Evolutionary conservation across 176 grass and related monocot species (phyloP).

Genomic region (Phoenix dactylifera): DNA sequence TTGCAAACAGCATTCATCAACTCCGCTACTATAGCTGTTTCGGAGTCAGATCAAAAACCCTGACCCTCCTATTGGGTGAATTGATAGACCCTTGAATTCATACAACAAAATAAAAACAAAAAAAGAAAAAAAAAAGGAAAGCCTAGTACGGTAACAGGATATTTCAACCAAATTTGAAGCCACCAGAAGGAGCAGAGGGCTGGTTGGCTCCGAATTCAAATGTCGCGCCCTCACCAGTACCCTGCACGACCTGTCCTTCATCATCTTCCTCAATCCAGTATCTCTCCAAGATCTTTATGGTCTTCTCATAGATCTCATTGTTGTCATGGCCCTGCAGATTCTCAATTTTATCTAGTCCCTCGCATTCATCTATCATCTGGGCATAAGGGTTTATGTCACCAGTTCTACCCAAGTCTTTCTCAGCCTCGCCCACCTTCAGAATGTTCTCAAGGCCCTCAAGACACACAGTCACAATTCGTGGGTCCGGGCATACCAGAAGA

Average conservation of each 20-base stretch:
- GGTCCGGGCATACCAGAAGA: constrained; percentile 20
- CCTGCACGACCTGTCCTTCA: not conserved
- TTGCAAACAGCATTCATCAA: no score
- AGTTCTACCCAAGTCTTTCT: not conserved
- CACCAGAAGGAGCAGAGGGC: constrained; percentile 10
- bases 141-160: no score
- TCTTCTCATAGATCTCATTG: not conserved
- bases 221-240: not conserved
- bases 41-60: no score
- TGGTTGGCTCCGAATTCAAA: not conserved
- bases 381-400: not conserved
- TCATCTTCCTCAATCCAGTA: constrained; percentile 12
- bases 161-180: constrained; percentile 19
- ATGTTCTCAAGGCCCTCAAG: constrained; percentile 15
- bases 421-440: constrained; percentile 12
- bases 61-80: no score
- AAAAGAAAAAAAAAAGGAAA: no score
- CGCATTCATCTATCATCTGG: not conserved
- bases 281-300: constrained; percentile 14
- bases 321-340: constrained; percentile 1
- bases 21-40: no score
- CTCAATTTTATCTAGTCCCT: not conserved
- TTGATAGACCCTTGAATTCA: no score
- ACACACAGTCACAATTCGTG: constrained; percentile 15
- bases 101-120: no score